phyloP scores from a whole-genome alignment of 179 eudicot genomes.

The Heliamphora ciliata region DNA sequence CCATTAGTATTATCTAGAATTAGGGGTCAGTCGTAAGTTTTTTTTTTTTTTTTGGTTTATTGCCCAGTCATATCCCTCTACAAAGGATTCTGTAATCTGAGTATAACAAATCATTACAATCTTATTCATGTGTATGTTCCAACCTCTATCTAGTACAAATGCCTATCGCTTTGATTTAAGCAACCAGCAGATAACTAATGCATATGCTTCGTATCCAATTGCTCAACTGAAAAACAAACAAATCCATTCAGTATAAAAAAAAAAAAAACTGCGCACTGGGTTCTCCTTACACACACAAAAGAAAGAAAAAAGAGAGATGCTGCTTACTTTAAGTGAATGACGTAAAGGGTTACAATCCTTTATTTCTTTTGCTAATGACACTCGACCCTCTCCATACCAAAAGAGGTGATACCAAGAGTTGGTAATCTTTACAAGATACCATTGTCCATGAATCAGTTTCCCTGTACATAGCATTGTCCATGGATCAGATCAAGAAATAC shows the following conservation, averaged over 20 bases:
- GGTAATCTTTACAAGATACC: no score
- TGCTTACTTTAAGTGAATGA: conserved; percentile 59
- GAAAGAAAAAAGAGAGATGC: background rate
- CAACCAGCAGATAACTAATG: background rate
- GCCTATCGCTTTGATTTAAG: background rate
- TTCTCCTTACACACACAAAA: background rate
- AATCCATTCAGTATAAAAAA: background rate
- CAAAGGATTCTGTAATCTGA: background rate
- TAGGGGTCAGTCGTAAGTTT: background rate
- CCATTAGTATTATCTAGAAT: background rate
- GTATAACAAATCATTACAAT: background rate
- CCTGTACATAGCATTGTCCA: conserved; percentile 11
- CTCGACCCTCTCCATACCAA: conserved; percentile 49
- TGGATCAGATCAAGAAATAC: conserved; percentile 8
- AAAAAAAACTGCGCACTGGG: background rate
- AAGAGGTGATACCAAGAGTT: no score
- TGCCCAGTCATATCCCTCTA: background rate
- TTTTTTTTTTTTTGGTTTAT: background rate
- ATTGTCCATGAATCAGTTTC: background rate
- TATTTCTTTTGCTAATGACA: conserved; percentile 67
- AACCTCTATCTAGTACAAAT: background rate
- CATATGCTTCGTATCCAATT: background rate
- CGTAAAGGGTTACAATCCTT: conserved; percentile 77
- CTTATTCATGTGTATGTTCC: no score
- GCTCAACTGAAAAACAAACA: background rate